Base-by-base conservation (phyloP, 2,329 filamentous ascomycete genomes). In the Calonectria honghensis region DNA sequence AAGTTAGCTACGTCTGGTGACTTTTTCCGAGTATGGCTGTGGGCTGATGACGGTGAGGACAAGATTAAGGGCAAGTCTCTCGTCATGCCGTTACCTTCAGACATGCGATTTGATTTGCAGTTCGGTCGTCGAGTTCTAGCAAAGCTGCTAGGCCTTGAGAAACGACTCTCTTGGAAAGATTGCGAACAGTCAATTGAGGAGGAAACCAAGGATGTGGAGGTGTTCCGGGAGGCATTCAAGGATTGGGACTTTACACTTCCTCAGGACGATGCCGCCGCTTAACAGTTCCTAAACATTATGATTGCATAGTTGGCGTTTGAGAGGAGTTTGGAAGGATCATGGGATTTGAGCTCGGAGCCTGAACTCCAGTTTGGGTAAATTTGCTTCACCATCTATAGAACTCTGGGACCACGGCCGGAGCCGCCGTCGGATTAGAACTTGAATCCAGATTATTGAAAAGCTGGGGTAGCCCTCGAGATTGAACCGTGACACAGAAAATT, bases 81-180 rank as follows among this genome's bases (percentile, higher is more conserved):
- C 73, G 89, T 96, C 68, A 91, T 98, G 87, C 92, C 92, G 9
- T 89, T 98, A 11, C 91, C 93, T 73, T 87, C 92, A 32, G 92
- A 91, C 24, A 91, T 94, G 76, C 91, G 94, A 18, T 98, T 99
- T 83, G 96, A 98, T 82, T 86, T 98, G 59, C 96, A 98, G 82
- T 98, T 98, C 81, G 96, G 95, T 5, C 90, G 97, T 51, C 92
- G 93, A 57, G 97, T 98, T 5, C 87, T 98, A 83, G 96, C 95
- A 1, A 98, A 98, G 85, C 87, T 99, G 67, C 88, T 99, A 66
- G 91, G 92, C 3, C 86, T 98, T 59, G 95, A 98, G 84, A 87
- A 91, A 57, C 89, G 97, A n/a, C 86, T 93, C 68, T 89, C 95
- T 78, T 99, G 97, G 97, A 93, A 93, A 84, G 94, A 98, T 79